These are phyloP conservation scores for Cyberlindnera misumaiensis DNA, from an alignment of 805 yeast genomes.

Conservation along the genomic window DNA sequence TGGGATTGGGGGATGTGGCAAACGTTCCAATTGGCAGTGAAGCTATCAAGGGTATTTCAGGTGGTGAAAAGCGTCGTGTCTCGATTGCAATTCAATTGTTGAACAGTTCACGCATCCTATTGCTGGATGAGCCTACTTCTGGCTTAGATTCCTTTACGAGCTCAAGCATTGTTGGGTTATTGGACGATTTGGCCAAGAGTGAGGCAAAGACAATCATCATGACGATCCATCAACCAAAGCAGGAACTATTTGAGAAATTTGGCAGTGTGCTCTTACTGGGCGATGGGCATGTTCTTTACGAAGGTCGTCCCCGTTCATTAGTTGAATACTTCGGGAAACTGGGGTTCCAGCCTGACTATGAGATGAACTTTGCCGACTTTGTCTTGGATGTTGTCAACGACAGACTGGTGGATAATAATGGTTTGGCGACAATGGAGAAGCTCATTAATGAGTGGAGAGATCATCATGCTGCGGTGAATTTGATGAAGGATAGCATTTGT, in stretches of 20 bases:
- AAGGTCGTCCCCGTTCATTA: slow-evolving; percentile 47
- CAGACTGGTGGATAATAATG: slow-evolving; percentile 26
- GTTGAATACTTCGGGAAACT: slow-evolving; percentile 35
- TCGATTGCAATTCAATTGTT: slow-evolving; percentile 76
- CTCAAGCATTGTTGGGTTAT: slow-evolving; percentile 52
- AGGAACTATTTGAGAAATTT: slow-evolving; percentile 54
- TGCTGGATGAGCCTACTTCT: slow-evolving; percentile 85
- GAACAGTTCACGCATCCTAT: slow-evolving; percentile 55
- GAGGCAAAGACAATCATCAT: slow-evolving; percentile 61
- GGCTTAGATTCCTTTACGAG: slow-evolving; percentile 83
- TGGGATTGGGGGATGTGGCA: slow-evolving; percentile 25
- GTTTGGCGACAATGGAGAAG: slow-evolving; percentile 5
- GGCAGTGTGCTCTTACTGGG: slow-evolving; percentile 62
- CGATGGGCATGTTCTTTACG: slow-evolving; percentile 38
- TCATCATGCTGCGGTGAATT: slow-evolving; percentile 14
- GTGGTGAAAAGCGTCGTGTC: slow-evolving; percentile 78
- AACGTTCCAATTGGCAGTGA: slow-evolving; percentile 45
- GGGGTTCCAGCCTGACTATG: slow-evolving; percentile 32
- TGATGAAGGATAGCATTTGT: slow-evolving; percentile 12
- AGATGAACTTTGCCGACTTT: slow-evolving; percentile 68
- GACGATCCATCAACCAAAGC: slow-evolving; percentile 82
- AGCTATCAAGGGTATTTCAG: slow-evolving; percentile 56
- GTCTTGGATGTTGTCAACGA: slow-evolving; percentile 59
- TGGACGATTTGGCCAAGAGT: slow-evolving; percentile 45
- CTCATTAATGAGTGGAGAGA: slow-evolving; percentile 9